These are phyloP conservation scores for Phaeodactylum tricornutum DNA, from an alignment of 108 stramenopile species.

Conservation along the genomic window DNA sequence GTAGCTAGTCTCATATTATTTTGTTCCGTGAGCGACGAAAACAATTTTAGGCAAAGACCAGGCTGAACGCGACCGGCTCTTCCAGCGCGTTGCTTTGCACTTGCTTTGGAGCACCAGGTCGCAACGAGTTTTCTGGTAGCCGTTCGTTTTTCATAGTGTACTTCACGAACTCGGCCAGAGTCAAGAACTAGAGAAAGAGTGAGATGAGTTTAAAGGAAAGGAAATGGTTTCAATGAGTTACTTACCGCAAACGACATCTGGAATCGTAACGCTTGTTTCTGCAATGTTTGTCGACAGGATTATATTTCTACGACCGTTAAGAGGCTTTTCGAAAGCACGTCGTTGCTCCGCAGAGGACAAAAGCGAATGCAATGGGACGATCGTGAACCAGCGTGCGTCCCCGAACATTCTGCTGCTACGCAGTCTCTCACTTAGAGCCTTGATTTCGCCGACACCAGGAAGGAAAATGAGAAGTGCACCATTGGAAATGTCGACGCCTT, in stretches of 20 bases:
- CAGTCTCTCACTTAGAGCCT: constrained; percentile 51
- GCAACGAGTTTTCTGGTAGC: constrained; percentile 59
- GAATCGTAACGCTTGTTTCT: constrained; percentile 76
- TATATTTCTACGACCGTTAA: constrained; percentile 58
- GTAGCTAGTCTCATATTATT: constrained; percentile 43
- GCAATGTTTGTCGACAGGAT: constrained; percentile 65
- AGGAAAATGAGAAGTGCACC: constrained; percentile 86
- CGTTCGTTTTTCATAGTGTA: constrained; percentile 52
- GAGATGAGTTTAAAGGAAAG: not conserved
- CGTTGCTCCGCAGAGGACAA: constrained; percentile 60
- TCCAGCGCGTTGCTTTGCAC: constrained; percentile 85
- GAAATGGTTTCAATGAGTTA: not conserved
- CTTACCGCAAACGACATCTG: constrained; percentile 75
- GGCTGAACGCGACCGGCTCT: constrained; percentile 90
- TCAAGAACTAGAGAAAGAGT: constrained; percentile 42
- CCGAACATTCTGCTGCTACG: constrained; percentile 42
- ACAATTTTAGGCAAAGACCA: constrained; percentile 83
- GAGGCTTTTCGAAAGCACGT: constrained; percentile 43
- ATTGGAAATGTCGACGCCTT: not conserved
- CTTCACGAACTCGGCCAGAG: constrained; percentile 64
- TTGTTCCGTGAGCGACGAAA: constrained; percentile 52
- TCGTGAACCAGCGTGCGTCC: constrained; percentile 19
- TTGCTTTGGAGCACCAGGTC: constrained; percentile 83
- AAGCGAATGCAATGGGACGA: constrained; percentile 74
- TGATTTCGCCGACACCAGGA: constrained; percentile 91